Conservation (phyloP, 75 land plant genomes). For the Sequoiadendron giganteum region DNA sequence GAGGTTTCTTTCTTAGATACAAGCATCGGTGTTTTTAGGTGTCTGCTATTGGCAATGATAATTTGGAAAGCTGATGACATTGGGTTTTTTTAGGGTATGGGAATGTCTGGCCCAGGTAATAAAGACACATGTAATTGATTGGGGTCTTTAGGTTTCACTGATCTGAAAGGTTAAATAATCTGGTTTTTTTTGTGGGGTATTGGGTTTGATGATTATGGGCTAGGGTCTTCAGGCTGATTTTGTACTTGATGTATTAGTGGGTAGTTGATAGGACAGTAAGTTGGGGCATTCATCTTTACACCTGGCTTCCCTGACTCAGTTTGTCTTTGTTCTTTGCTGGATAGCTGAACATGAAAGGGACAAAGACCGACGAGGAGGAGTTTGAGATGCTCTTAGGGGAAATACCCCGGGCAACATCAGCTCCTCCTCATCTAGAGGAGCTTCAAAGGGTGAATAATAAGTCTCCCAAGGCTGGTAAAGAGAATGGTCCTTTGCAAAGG, state of each 20-base stretch:
- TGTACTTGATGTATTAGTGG: neutral
- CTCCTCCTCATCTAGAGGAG: constrained; percentile 6
- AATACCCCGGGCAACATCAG: constrained; percentile 46
- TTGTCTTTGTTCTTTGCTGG: neutral
- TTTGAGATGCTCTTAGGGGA: constrained; percentile 48
- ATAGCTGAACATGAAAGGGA: constrained; percentile 32
- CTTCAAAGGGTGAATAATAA: neutral
- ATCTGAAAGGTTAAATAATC: neutral
- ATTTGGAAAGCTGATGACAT: neutral
- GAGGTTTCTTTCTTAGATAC: neutral
- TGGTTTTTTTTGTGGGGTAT: neutral
- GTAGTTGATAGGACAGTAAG: neutral
- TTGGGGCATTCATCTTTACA: neutral
- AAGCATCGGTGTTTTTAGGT: neutral
- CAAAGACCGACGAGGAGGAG: constrained; percentile 28
- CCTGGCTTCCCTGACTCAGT: neutral
- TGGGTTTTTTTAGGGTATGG: neutral
- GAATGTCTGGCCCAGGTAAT: neutral
- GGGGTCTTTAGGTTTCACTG: neutral
- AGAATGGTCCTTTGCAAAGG: neutral
- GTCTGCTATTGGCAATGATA: neutral
- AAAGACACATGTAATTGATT: neutral
- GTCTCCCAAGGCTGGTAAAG: neutral
- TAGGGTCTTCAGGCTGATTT: neutral
- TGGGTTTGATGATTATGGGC: neutral